Evolutionary conservation across 331 rosid species (phyloP), one percentile per base, ranked within the genome.

Genomic region (Pyracantha coccinea): DNA sequence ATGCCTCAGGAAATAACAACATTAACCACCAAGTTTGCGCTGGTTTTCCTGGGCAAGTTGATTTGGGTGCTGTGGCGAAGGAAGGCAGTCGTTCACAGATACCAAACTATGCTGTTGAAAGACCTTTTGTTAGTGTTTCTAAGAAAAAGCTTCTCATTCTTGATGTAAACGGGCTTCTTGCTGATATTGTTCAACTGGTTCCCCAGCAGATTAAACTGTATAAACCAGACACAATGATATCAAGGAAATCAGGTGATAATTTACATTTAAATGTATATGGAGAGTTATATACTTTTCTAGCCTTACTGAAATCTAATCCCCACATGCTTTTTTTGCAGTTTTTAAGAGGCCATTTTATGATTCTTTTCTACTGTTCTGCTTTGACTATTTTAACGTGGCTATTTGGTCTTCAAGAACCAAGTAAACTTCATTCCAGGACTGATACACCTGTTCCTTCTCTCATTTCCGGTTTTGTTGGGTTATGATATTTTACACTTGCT

Each of bases 141-240:
- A 83, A 69, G 83, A 91, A 88, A 54, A 92, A 94, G 88, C 99
- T 94, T 88, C 93, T 94, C 64, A 82, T 94, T 75, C 97, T 94
- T 44, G 99, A 94, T 71, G 80, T 94, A 77, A 94, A 94, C 84
- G 99, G 99, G 17, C 74, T 94, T 70, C 99, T 94, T 79, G 95
- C 89, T 79, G 97, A 94, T 75, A 79, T 90, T 78, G 88, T 87
- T 74, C 24, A 9, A 19, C 28, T 20, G 68, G 76, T 35, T 73
- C 79, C 79, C 83, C 27, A 5, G 15, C 10, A 68, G 80, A 45
- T 9, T 10, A 38, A 38, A 38, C 14, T 38, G 45, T 77, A 72
- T 76, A 66, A 64, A 71, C 89, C 90, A 14, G 92, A 94, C 80
- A 79, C 73, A 52, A 47, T 7, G 45, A 61, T 94, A 77, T 77